These are phyloP conservation scores for Sordaria brevicollis DNA, from an alignment of 495 filamentous ascomycete genomes.

Conservation along the genomic window DNA sequence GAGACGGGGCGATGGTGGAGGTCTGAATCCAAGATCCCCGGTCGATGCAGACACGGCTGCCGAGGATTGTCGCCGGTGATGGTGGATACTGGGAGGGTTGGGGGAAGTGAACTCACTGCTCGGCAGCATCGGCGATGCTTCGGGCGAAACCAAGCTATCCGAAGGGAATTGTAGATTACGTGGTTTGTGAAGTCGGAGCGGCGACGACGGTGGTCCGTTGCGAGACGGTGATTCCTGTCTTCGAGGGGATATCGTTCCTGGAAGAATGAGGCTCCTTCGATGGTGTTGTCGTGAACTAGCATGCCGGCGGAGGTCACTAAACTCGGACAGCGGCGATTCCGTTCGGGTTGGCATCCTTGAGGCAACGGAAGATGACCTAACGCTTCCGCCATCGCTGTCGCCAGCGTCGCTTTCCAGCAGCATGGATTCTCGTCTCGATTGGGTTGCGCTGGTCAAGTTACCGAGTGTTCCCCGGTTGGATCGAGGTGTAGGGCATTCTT, in stretches of 20 bases:
- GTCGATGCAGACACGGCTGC: slow-evolving; percentile 60
- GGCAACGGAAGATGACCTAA: slow-evolving; percentile 66
- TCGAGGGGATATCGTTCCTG: slow-evolving; percentile 62
- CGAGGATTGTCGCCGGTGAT: slow-evolving; percentile 89
- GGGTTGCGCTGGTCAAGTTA: slow-evolving; percentile 45
- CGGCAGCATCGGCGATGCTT: slow-evolving; percentile 78
- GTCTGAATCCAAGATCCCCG: slow-evolving; percentile 43
- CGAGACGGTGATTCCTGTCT: slow-evolving; percentile 81
- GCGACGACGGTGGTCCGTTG: slow-evolving; percentile 65
- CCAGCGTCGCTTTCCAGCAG: slow-evolving; percentile 67
- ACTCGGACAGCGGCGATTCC: slow-evolving; percentile 85
- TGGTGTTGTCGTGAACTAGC: slow-evolving; percentile 67
- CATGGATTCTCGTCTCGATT: slow-evolving; percentile 60
- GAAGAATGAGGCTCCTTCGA: slow-evolving; percentile 70
- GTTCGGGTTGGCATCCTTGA: slow-evolving; percentile 55
- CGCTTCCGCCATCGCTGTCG: slow-evolving; percentile 72
- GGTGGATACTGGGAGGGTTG: slow-evolving; percentile 41
- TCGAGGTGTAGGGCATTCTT: slow-evolving; percentile 82
- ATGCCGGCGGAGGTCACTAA: slow-evolving; percentile 55
- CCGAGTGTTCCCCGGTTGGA: slow-evolving; percentile 65
- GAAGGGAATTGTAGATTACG: slow-evolving; percentile 58
- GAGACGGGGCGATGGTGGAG: slow-evolving; percentile 73
- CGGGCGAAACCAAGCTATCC: slow-evolving; percentile 72
- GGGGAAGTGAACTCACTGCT: slow-evolving; percentile 73
- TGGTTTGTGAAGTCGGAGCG: slow-evolving; percentile 76